Evolutionary conservation across 129 eudicot species (phyloP).

Genomic region (Flaveria bidentis): DNA sequence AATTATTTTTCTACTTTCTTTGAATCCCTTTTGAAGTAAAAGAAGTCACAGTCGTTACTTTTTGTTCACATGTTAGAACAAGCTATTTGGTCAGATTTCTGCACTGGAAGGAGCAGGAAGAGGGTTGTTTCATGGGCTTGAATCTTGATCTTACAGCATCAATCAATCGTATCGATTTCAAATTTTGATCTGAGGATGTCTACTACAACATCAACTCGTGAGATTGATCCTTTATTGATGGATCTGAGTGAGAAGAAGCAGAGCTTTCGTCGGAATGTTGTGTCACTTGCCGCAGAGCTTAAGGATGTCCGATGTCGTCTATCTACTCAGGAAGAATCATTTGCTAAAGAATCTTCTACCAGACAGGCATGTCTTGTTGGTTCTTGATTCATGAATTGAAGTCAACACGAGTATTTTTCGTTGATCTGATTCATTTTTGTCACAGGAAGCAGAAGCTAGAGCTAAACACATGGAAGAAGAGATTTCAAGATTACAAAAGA

Average conservation of each 20-base stretch:
- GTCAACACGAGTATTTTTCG: neutral
- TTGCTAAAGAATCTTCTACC: slow-evolving; percentile 72
- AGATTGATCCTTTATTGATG: slow-evolving; percentile 76
- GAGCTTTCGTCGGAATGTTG: slow-evolving; percentile 77
- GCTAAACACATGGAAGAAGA: slow-evolving; percentile 77
- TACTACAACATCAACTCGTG: slow-evolving; percentile 28
- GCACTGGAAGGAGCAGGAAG: neutral
- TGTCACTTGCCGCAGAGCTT: slow-evolving; percentile 86
- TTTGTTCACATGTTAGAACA: slow-evolving; percentile 27
- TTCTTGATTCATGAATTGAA: slow-evolving; percentile 6
- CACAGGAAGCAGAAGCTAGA: slow-evolving; percentile 83
- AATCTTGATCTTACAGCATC: slow-evolving; percentile 13
- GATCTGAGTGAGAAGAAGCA: slow-evolving; percentile 87
- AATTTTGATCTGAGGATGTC: slow-evolving; percentile 16
- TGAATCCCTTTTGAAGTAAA: slow-evolving; percentile 17
- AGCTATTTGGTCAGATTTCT: too few relatives aligned
- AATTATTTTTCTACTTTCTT: slow-evolving; percentile 13
- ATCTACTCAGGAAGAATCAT: slow-evolving; percentile 62
- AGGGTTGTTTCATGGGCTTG: slow-evolving; percentile 10
- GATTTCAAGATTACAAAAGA: slow-evolving; percentile 58
- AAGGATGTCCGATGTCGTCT: slow-evolving; percentile 85
- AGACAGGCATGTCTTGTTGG: slow-evolving; percentile 62
- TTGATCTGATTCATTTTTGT: slow-evolving; percentile 18
- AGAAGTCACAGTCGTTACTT: slow-evolving; percentile 27
- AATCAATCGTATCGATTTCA: neutral